Conservation (phyloP, 2,329 filamentous ascomycete species). For the Ophiostoma triangulosporum region DNA sequence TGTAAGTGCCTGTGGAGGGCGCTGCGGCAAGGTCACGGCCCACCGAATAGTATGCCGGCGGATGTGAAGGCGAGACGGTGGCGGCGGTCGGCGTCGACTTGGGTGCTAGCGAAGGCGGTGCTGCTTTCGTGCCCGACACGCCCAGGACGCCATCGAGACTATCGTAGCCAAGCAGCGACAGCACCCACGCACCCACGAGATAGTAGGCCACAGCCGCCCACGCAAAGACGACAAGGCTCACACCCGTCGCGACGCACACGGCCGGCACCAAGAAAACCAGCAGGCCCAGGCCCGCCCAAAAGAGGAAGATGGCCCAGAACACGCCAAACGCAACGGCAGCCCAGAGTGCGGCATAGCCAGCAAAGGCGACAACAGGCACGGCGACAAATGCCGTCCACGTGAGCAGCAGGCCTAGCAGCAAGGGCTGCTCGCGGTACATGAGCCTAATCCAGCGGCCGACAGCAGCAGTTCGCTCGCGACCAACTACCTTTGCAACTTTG, state of each 20-base stretch:
- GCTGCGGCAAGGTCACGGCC: not conserved
- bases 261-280: slow-evolving; percentile 12
- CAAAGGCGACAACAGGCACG: slow-evolving; percentile 7
- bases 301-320: slow-evolving; percentile 12
- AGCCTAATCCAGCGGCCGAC: slow-evolving; percentile 3
- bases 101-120: not conserved
- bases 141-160: not conserved
- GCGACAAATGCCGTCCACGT: slow-evolving; percentile 7
- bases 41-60: not conserved
- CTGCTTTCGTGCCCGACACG: not conserved
- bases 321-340: slow-evolving; percentile 8
- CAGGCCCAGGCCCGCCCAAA: slow-evolving; percentile 12
- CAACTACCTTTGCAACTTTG: not conserved
- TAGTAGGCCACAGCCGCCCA: slow-evolving; percentile 9
- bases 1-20: not conserved
- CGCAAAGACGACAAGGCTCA: slow-evolving; percentile 6
- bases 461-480: slow-evolving; percentile 1
- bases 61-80: not conserved
- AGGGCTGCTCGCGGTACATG: slow-evolving; percentile 6
- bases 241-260: slow-evolving; percentile 7
- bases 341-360: slow-evolving; percentile 10
- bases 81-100: not conserved
- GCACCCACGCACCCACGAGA: slow-evolving; percentile 1
- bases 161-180: slow-evolving; percentile 3
- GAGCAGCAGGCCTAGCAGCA: slow-evolving; percentile 5